Percentiles rank a stretch among this genome's conserved stretches.
Evolutionary conservation across 1,284 basidiomycete species (phyloP).

Genomic region (Erythrobasidium hasegawianum): DNA sequence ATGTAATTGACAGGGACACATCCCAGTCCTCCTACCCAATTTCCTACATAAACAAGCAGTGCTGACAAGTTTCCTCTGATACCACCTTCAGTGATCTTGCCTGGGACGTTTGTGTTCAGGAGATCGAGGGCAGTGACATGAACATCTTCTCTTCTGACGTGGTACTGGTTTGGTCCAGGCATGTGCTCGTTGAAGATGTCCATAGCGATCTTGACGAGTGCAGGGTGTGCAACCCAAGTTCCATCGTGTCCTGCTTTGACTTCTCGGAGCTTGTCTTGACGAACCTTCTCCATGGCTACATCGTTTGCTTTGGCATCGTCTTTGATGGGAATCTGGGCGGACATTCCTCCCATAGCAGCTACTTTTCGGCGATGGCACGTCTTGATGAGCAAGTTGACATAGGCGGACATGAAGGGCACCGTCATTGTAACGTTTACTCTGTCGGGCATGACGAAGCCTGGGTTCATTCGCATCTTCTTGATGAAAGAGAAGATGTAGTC

Average conservation of each 20-base stretch:
- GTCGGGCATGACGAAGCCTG: conserved; percentile 75
- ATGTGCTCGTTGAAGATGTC: conserved; percentile 90
- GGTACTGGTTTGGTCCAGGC: conserved; percentile 93
- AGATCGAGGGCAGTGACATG: conserved; percentile 80
- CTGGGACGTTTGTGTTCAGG: conserved; percentile 76
- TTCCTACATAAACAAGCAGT: conserved; percentile 78
- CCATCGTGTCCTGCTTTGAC: conserved; percentile 94
- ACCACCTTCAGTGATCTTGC: conserved; percentile 77
- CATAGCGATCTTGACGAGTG: conserved; percentile 87
- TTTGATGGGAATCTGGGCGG: conserved; percentile 97
- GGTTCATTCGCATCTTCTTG: conserved; percentile 83
- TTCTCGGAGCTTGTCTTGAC: conserved; percentile 94
- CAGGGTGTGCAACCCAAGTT: conserved; percentile 83
- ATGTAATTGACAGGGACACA: conserved; percentile 84
- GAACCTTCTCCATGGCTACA: conserved; percentile 92
- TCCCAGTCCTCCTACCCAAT: conserved; percentile 94
- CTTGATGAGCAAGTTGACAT: conserved; percentile 93
- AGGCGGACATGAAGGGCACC: conserved; percentile 95
- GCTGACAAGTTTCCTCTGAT: conserved; percentile 79
- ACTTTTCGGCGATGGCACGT: conserved; percentile 99
- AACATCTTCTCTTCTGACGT: conserved; percentile 86
- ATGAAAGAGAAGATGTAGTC: conserved; percentile 58
- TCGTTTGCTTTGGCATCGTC: conserved; percentile 90
- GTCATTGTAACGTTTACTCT: conserved; percentile 98
- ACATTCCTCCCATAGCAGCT: conserved; percentile 94